Evolutionary conservation across 2,329 filamentous ascomycete genomes (phyloP), one percentile per base, ranked within the genome.

Genomic region (Paraphaeosphaeria minitans): DNA sequence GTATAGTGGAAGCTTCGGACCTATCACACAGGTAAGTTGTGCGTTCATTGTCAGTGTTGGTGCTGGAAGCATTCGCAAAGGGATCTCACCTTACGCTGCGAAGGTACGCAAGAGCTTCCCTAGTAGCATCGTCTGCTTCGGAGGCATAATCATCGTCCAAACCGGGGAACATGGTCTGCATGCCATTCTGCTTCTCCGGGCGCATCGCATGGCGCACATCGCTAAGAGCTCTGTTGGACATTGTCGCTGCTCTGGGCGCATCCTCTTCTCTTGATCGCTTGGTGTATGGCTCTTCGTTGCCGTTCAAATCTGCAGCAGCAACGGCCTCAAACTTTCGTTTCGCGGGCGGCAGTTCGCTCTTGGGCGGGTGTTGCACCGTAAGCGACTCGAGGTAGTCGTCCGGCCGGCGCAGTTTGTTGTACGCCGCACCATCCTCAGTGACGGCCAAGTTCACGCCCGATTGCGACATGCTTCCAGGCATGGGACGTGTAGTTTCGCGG

Each of bases 1-100:
- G 92, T 35, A 96, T 89, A 10, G 82, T 78, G 60, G 81, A 86
- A n/a, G 91, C 91, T 84, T 96, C 88, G 65, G 86, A 84, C 79
- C 91, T 95, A 77, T 59, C 63, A 57, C 54, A 61, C 21, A 58
- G 52, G 51, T 61, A 60, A 70, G 62, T 59, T 61, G 55, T 62
- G 57, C 57, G 58, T 45, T 42, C 55, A 27, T 67, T 64, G 51
- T 61, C 53, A 59, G 58, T 49, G 37, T 31, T 33, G 24, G 19
- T 33, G 19, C 19, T 21, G 31, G 52, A 16, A 33, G 37, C 39
- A 53, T 49, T 16, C 9, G 21, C 10, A 7, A 10, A 48, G 19
- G 14, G n/a, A 41, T 58, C 62, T 63, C 55, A 76, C 74, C 73
- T 71, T 46, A 77, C 75, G 57, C 66, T 69, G 29, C 68, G 67